Evolutionary conservation across 1,284 basidiomycete species (phyloP), one percentile per base, ranked within the genome.

Genomic region (Trichosporon ovoides): DNA sequence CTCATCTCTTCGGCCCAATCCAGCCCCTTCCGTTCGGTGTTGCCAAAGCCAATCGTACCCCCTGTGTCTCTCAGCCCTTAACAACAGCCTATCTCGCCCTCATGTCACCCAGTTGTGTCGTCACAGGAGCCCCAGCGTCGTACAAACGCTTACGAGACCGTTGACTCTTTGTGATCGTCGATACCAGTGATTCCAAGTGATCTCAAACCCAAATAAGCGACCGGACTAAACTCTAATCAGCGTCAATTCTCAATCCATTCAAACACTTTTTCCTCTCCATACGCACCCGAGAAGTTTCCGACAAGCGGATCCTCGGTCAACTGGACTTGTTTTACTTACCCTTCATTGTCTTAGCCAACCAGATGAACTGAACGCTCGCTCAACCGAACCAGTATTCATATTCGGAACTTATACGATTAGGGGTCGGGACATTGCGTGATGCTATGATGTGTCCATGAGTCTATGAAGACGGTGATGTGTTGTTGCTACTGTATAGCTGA

Each of bases 181-280:
- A 48, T 11, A 48, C 7, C 24, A n/a, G 16, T 12, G 24, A 16
- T 22, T 22, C 43, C 12, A 18, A 22, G 22, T 28, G 40, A 43
- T 48, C 43, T 14, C 43, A 48, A 48, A 48, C 43, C n/a, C 13
- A 24, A 46, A 22, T 48, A 31, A 48, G 28, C 43, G 43, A 48
- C 24, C 3, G 2, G 24, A 16, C 9, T 31, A 31, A 31, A 31
- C 28, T 31, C 28, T 31, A 31, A 31, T 31, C 5, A 31, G 28
- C 4, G 9, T 31, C 28, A 31, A 31, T 31, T 31, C 28, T 14
- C 43, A 48, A 48, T 28, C 9, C 28, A 16, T 19, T 9, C 43
- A 48, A 7, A n/a, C n/a, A n/a, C n/a, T n/a, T n/a, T n/a, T n/a
- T n/a, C n/a, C n/a, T n/a, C n/a, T n/a, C n/a, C n/a, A n/a, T n/a